Evolutionary conservation across 176 grass and related monocot species (phyloP), one percentile per base, ranked within the genome.

Genomic region (Sorghum bicolor): DNA sequence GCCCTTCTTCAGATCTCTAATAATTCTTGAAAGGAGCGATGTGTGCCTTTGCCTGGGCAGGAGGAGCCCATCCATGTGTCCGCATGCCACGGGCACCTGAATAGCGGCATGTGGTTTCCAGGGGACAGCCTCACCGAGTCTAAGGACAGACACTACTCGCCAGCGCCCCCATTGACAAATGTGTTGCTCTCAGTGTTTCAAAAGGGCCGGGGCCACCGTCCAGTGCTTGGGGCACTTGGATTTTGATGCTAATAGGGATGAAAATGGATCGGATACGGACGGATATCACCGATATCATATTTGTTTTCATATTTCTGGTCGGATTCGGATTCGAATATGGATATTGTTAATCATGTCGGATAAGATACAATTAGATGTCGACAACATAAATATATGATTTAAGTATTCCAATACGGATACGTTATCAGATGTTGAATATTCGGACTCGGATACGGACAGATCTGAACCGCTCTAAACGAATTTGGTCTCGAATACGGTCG

Each of bases 61-160:
- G 79, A 86, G 79, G 88, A 82, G 79, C 83, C 83, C 83, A 90
- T 86, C 87, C 87, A 89, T 89, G 88, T 82, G 78, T 86, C 84
- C 45, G 78, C 78, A 41, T 72, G 73, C 72, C 72, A 81, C 75
- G 64, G 72, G 78, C 70, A 89, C 88, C 82, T 85, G 77, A 81
- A 76, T 73, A 76, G 76, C n/a, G 39, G 63, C 77, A 76, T 77
- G 78, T 86, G 78, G 53, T 82, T 82, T 62, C 52, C 43, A 34
- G 75, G 79, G 41, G 41, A 52, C 66, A 88, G 74, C 53, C 50
- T 63, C 83, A 72, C 39, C 53, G 11, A 57, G 85, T 10, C 53
- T 4, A 29, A 29, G 80, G 33, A 55, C 80, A 53, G 36, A n/a
- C 41, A 83, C 16, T 62, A 77, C 74, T 83, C 52, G 80, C 80